phyloP scores from a whole-genome alignment of 2,329 filamentous ascomycete species.

The Curvularia lunata region DNA sequence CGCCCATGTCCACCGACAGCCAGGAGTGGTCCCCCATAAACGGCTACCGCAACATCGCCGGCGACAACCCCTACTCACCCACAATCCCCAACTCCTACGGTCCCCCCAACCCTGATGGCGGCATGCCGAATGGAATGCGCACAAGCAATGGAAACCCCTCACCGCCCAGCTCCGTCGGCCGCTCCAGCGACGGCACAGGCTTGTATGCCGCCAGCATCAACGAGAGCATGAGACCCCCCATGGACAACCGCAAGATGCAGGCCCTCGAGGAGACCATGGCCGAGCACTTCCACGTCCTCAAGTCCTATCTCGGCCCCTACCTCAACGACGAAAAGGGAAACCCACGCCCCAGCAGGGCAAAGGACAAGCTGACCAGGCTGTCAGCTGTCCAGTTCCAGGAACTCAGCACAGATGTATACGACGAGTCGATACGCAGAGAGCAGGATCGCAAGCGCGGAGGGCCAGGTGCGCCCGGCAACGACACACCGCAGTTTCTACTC shows the following conservation, averaged over 20 bases:
- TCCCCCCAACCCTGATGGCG: conserved; percentile 47
- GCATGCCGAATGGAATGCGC: conserved; percentile 61
- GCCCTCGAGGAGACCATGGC: conserved; percentile 72
- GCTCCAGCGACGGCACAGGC: conserved; percentile 80
- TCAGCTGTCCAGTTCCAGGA: conserved; percentile 95
- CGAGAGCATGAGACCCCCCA: conserved; percentile 56
- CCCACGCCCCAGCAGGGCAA: conserved; percentile 81
- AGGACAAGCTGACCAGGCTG: conserved; percentile 90
- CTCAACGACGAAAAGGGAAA: conserved; percentile 77
- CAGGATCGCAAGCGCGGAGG: conserved; percentile 59
- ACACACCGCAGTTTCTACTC: conserved; percentile 67
- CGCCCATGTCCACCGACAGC: conserved; percentile 50
- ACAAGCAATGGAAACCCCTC: conserved; percentile 66
- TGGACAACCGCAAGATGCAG: conserved; percentile 64
- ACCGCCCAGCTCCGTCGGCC: conserved; percentile 84
- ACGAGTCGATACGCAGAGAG: conserved; percentile 89
- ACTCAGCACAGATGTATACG: conserved; percentile 95
- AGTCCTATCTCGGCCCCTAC: conserved; percentile 73
- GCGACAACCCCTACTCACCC: conserved; percentile 50
- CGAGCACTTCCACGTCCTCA: conserved; percentile 83
- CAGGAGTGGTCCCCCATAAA: conserved; percentile 52
- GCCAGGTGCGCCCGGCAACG: conserved; percentile 56
- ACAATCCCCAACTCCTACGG: conserved; percentile 44
- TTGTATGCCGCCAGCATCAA: conserved; percentile 61
- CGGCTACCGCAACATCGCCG: conserved; percentile 46